Base-by-base conservation (phyloP, 768 basidiomycete species). In the Suillus americanus region DNA sequence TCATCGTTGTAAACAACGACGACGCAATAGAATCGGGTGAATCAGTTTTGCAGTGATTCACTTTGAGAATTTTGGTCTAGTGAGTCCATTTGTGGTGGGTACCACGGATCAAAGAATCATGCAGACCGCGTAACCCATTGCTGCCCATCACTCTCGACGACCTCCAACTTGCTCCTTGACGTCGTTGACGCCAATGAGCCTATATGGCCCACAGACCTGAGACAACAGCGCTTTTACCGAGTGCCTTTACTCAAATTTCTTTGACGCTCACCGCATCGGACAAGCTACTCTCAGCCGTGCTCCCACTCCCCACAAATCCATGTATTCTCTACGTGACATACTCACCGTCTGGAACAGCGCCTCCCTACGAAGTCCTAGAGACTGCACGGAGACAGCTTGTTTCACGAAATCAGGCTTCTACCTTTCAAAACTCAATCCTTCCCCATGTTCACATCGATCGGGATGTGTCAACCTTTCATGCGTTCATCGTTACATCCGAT, bases 331-430 rank as follows among this genome's bases (percentile, higher is more conserved):
- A 82, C 68, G 77, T 79, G 40, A 78, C 81, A 62, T 86, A 83
- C 73, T 64, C 73, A 16, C 78, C 81, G 14, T 67, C 68, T 33
- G 67, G 68, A 35, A 72, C 68, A 51, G 68, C 67, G 18, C 45
- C 65, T 53, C 25, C 76, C 66, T 70, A 79, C 50, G 83, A 86
- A 59, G 68, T 74, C 54, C 73, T 91, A 64, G 89, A 92, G 69
- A 66, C 75, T 18, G 89, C 85, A 4, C 82, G 90, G 65, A 80
- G 84, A 64, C 72, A 74, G 6, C 68, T 90, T 3, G 60, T 87
- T 10, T 70, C 75, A 23, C 77, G 75, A 55, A 80, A 82, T 65
- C 63, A 69, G 12, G 70, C 77, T 14, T 68, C 75, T 25, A 35
- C 79, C 3, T 73, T 90, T 59, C 67, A 82, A 8, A 80, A 84